Conservation (phyloP, 441 rosid species). For the Adansonia madagascariensis region DNA sequence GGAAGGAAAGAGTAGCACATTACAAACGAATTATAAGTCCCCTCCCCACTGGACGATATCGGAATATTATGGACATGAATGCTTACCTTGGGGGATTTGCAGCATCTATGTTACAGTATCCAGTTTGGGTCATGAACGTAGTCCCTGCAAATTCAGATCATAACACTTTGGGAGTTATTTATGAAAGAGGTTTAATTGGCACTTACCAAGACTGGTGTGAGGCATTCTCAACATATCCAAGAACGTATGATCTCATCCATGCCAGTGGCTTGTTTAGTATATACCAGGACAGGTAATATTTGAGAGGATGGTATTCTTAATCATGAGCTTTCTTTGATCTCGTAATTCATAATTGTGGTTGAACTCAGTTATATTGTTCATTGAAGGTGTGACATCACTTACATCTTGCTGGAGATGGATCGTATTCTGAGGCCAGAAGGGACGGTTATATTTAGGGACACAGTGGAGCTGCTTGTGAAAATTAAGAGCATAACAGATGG, state of each 20-base stretch:
- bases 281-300: slow-evolving; percentile 72
- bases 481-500: slow-evolving; percentile 72
- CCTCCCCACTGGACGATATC: slow-evolving; percentile 61
- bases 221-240: slow-evolving; percentile 76
- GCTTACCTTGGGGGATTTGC: slow-evolving; percentile 70
- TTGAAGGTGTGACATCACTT: slow-evolving; percentile 75
- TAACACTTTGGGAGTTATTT: slow-evolving; percentile 61
- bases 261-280: slow-evolving; percentile 70
- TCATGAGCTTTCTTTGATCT: neutral
- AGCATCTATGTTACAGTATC: slow-evolving; percentile 51
- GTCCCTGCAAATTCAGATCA: slow-evolving; percentile 55
- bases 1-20: slow-evolving; percentile 68
- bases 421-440: slow-evolving; percentile 93
- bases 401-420: slow-evolving; percentile 93
- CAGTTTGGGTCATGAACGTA: slow-evolving; percentile 75
- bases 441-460: slow-evolving; percentile 84
- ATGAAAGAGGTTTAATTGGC: slow-evolving; percentile 67
- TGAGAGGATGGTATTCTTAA: neutral
- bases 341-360: neutral
- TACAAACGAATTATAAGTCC: slow-evolving; percentile 60
- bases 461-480: slow-evolving; percentile 76
- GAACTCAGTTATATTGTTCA: slow-evolving; percentile 19
- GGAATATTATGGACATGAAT: slow-evolving; percentile 77
- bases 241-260: slow-evolving; percentile 74
- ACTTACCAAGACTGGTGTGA: slow-evolving; percentile 79